phyloP scores from a whole-genome alignment of 257 asterid species.

The Coffea canephora region DNA sequence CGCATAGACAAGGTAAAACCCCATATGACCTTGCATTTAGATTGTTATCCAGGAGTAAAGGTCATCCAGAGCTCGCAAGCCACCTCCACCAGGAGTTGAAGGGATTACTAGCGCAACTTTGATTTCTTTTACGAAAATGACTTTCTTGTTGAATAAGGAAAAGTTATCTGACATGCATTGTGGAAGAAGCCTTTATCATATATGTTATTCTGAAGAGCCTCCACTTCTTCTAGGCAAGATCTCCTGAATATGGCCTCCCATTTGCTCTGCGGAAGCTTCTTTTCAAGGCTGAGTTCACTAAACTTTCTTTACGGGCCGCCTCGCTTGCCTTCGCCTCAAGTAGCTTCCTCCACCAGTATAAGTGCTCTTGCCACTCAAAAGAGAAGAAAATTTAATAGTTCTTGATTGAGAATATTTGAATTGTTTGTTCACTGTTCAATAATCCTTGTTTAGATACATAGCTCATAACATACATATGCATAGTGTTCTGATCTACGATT shows the following conservation, averaged over 20 bases:
- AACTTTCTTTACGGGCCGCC: conserved; percentile 71
- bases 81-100: not conserved
- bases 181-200: conserved; percentile 65
- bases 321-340: conserved; percentile 87
- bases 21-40: not conserved
- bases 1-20: not conserved
- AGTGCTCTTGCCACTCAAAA: conserved; percentile 70
- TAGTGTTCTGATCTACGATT: too few relatives aligned
- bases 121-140: conserved; percentile 52
- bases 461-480: too few relatives aligned
- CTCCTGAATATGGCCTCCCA: conserved; percentile 72
- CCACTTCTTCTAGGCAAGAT: conserved; percentile 65
- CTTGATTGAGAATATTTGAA: too few relatives aligned
- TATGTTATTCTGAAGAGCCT: conserved; percentile 63
- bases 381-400: too few relatives aligned
- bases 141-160: conserved; percentile 73
- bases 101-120: conserved; percentile 43
- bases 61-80: conserved; percentile 1
- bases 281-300: conserved; percentile 54
- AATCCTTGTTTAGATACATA: too few relatives aligned
- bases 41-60: not conserved
- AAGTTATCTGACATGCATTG: conserved; percentile 54
- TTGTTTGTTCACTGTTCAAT: not conserved
- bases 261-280: conserved; percentile 60
- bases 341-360: conserved; percentile 78